Percentiles rank a stretch among this genome's conserved stretches.
These are phyloP conservation scores for Thraustochytrium striatum DNA, from an alignment of 352 stramenopile genomes.

Conservation along the genomic window DNA sequence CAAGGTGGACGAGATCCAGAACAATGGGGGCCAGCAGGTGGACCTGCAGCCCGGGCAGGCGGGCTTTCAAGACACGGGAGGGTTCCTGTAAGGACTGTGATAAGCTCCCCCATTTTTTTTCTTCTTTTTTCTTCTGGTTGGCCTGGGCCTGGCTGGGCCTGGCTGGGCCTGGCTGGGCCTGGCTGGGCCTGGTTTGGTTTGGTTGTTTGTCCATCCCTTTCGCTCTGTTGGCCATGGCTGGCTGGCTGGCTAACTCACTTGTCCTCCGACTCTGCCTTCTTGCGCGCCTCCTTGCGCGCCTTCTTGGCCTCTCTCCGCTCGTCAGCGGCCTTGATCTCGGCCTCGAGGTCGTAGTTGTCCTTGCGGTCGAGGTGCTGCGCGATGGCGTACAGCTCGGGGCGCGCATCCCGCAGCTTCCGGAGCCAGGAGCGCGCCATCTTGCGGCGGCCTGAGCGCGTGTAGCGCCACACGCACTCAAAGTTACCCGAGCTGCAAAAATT, in stretches of 20 bases:
- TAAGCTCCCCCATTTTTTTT: background rate
- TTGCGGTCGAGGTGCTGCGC: conserved; percentile 74
- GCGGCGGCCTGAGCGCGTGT: conserved; percentile 81
- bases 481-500: conserved; percentile 81
- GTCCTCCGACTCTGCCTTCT: background rate
- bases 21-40: conserved; percentile 14
- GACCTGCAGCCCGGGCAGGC: conserved; percentile 10
- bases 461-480: conserved; percentile 69
- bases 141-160: background rate
- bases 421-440: conserved; percentile 92
- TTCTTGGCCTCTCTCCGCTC: conserved; percentile 7
- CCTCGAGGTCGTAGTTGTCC: conserved; percentile 78
- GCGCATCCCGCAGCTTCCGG: conserved; percentile 66
- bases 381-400: conserved; percentile 72
- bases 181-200: background rate
- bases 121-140: conserved; percentile 6
- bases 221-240: background rate
- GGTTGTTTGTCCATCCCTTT: background rate
- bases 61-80: conserved; percentile 48
- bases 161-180: background rate
- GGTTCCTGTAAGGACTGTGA: conserved; percentile 43
- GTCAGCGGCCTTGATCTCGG: conserved; percentile 13
- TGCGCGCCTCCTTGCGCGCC: background rate
- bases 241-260: background rate
- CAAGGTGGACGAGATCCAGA: conserved; percentile 7